phyloP scores from a whole-genome alignment of 163 green algal species.

The Trebouxia gelatinosa region DNA sequence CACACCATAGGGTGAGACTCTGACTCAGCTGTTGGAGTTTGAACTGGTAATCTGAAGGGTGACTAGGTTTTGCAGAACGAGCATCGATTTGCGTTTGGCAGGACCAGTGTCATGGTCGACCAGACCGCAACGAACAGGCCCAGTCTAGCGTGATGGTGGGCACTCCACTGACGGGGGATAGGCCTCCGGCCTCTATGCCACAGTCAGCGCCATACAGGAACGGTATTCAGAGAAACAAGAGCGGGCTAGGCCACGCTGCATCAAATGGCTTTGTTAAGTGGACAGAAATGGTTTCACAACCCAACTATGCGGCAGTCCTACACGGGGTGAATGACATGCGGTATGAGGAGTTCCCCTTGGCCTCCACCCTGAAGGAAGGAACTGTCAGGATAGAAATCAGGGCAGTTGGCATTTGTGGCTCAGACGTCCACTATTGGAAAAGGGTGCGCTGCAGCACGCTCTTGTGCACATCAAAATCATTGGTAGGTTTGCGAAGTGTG shows the following conservation, averaged over 20 bases:
- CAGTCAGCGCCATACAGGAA: not conserved
- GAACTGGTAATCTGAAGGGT: too few relatives aligned
- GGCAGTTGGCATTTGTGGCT: slow-evolving; percentile 69
- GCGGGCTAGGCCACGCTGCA: slow-evolving; percentile 21
- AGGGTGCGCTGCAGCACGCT: slow-evolving; percentile 35
- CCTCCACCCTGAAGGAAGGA: slow-evolving; percentile 17
- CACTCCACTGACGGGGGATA: slow-evolving; percentile 7
- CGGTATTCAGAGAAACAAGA: slow-evolving; percentile 7
- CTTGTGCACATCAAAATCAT: not conserved
- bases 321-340: slow-evolving; percentile 64
- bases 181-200: not conserved
- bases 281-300: slow-evolving; percentile 5
- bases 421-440: slow-evolving; percentile 62
- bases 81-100: too few relatives aligned
- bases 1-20: too few relatives aligned
- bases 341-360: slow-evolving; percentile 45
- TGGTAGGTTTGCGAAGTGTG: not conserved
- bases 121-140: too few relatives aligned
- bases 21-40: too few relatives aligned
- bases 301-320: slow-evolving; percentile 56
- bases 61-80: too few relatives aligned
- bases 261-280: slow-evolving; percentile 31
- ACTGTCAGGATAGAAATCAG: slow-evolving; percentile 57
- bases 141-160: too few relatives aligned
- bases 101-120: too few relatives aligned